Base-by-base conservation (phyloP, 2,329 filamentous ascomycete genomes). In the Fusarium denticulatum region DNA sequence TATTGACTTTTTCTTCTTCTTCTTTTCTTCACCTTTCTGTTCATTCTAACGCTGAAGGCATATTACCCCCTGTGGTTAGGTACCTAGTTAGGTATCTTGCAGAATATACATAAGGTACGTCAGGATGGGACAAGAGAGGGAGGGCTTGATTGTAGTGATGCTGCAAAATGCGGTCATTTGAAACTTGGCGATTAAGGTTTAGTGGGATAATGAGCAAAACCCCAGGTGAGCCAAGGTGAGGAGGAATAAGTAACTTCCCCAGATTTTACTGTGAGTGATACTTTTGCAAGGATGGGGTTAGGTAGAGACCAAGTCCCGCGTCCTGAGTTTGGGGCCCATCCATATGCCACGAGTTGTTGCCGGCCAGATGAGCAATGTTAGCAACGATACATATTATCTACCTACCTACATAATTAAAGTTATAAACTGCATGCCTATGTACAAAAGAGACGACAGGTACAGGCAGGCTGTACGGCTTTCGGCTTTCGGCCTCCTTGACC, bases 401-500 rank as follows among this genome's bases (percentile, higher is more conserved):
- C 16, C 40, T 43, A 24, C n/a, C 26, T 47, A n/a, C n/a, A n/a
- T n/a, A 20, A 47, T 49, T 20, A 26, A 36, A 52, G n/a, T 36
- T 26, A 20, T 52, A 20, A 52, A 36, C 22, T 16, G 30, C 32
- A 36, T 36, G 32, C 12, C 20, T 18, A 36, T 36, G 34, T 36
- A n/a, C 12, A 7, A 34, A 34, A 34, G 47, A 52, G n/a, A 36
- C n/a, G 24, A 26, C 34, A 37, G 34, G 24, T 28, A 22, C 14
- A 28, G 37, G 7, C 37, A 39, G 26, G 26, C 22, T 22, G 24
- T 20, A 37, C 60, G 52, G 63, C 32, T 68, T 79, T 82, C 85
- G 85, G 85, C 79, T 84, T 79, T 82, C 85, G 85, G 85, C 78
- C 84, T 82, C 36, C 36, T 37, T 20, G 36, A 81, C 85, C 82